A percentile compares a stretch with the other conserved stretches of the same genome.
These are phyloP conservation scores for Amanita thiersii DNA, from an alignment of 768 basidiomycete genomes.

Conservation along the genomic window DNA sequence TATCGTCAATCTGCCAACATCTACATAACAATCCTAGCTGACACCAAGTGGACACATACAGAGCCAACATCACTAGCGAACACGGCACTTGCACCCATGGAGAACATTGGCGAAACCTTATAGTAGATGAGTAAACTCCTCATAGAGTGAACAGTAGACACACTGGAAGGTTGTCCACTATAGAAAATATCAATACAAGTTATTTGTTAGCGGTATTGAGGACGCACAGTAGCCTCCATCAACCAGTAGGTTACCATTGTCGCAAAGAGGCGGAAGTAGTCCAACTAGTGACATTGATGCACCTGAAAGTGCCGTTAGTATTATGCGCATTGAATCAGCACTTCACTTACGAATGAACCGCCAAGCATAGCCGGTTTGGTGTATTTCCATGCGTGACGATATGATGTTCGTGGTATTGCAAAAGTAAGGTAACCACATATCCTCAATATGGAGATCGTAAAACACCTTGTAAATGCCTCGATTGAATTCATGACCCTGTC, in stretches of 20 bases:
- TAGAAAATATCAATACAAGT: constrained; percentile 6
- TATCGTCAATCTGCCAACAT: constrained; percentile 72
- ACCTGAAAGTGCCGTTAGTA: too few relatives aligned
- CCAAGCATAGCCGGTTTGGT: constrained; percentile 99
- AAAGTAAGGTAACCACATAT: constrained; percentile 99
- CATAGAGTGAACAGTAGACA: constrained; percentile 13
- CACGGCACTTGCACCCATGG: constrained; percentile 83
- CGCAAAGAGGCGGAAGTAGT: constrained; percentile 87
- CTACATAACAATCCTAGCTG: background rate
- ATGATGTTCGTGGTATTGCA: constrained; percentile 98
- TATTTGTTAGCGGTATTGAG: background rate
- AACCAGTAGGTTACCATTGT: constrained; percentile 88
- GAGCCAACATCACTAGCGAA: constrained; percentile 93
- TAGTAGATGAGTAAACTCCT: constrained; percentile 6
- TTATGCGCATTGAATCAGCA: too few relatives aligned
- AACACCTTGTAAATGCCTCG: constrained; percentile 93
- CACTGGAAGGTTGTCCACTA: constrained; percentile 88
- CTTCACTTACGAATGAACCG: constrained; percentile 66
- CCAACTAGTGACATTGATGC: constrained; percentile 98
- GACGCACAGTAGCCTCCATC: constrained; percentile 81
- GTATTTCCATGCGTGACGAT: constrained; percentile 93
- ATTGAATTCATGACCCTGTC: constrained; percentile 90
- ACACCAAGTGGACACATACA: constrained; percentile 32
- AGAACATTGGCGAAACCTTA: constrained; percentile 85
- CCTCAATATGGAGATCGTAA: constrained; percentile 90